phyloP scores from a whole-genome alignment of 352 stramenopile species.

The Discostella stelligera region DNA sequence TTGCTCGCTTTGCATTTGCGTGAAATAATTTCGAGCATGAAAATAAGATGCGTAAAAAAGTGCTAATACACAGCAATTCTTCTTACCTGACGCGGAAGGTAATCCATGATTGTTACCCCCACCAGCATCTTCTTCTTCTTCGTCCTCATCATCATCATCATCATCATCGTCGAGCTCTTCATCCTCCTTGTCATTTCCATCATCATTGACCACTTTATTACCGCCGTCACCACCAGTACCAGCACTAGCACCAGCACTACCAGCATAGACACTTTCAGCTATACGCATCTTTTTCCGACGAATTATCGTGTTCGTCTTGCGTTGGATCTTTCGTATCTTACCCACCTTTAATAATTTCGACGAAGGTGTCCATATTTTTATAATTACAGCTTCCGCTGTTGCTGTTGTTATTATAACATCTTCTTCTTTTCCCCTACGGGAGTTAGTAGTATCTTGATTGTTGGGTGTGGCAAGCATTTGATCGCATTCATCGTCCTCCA shows the following conservation, averaged over 20 bases:
- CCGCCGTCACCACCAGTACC: not conserved
- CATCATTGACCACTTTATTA: not conserved
- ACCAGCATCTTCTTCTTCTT: not conserved
- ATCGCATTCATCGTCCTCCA: not conserved
- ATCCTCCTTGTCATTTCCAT: constrained; percentile 19
- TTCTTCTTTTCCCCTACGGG: not conserved
- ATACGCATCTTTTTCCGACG: constrained; percentile 42
- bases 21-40: not conserved
- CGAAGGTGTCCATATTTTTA: constrained; percentile 24
- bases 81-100: not conserved
- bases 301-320: constrained; percentile 53
- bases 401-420: not conserved
- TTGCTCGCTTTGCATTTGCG: constrained; percentile 1
- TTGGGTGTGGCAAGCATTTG: not conserved
- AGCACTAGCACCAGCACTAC: not conserved
- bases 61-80: not conserved
- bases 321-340: constrained; percentile 39
- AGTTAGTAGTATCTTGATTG: not conserved
- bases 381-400: constrained; percentile 26
- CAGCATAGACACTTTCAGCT: not conserved
- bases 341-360: constrained; percentile 31
- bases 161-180: not conserved
- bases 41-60: not conserved
- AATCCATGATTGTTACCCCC: not conserved
- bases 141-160: not conserved